Evolutionary conservation across 768 basidiomycete genomes (phyloP), one percentile per base, ranked within the genome.

Genomic region (Boletus coccyginus): DNA sequence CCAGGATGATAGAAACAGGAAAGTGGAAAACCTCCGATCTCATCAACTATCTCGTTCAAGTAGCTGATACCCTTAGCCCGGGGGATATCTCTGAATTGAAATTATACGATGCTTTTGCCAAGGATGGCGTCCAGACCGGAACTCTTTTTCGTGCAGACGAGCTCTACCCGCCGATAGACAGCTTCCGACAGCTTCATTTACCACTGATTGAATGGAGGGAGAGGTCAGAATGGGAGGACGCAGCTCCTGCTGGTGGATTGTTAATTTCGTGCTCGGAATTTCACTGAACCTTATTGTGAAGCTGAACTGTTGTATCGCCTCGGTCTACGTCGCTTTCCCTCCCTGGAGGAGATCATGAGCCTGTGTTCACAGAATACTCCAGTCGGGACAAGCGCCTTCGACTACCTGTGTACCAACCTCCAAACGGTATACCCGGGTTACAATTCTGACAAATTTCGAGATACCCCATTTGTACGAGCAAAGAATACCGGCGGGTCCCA

Each of bases 121-220:
- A 73, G 57, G 88, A 89, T 61, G 62, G 31, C 9, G 11, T 10
- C 39, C 3, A 17, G 8, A 39, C 27, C 27, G 27, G 3, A 16
- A 7, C 7, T 24, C 31, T 40, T 41, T 50, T 16, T 41, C 82
- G 76, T 46, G 90, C 92, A 0, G 71, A 77, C 24, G 82, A 90
- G 51, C 75, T 98, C 16, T 97, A 94, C 65, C 94, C 96, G 63
- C 94, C 96, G 0, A 59, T 81, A 0, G 83, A 86, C 29, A 73
- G 75, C 3, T 83, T 94, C 52, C 78, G 88, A 11, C 74, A 80
- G 45, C 75, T 98, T 9, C 80, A 80, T 3, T 69, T 98, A 12
- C 92, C 92, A 3, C 66, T 95, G 5, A 78, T 98, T 36, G 91
- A 92, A 59, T 97, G 94, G 94, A 85, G 86, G 2, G 74, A 74